Conservation (phyloP, 805 yeast genomes). For the Kodamaea kakaduensis region DNA sequence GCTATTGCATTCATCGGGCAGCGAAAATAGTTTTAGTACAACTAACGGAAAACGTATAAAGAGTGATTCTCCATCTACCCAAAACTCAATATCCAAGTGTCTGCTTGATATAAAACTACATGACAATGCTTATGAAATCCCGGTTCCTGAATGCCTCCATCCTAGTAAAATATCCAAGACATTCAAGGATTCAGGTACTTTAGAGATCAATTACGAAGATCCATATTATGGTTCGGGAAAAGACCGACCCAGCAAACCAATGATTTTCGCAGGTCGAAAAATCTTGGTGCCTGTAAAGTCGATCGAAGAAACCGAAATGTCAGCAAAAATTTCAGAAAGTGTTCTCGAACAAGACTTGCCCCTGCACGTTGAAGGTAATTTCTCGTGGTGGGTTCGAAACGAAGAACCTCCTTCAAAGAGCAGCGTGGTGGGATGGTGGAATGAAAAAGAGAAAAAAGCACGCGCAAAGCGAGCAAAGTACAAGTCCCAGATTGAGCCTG, state of each 20-base stretch:
- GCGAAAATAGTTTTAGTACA: too few relatives aligned
- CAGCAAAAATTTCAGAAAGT: constrained; percentile 4
- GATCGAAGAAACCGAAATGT: constrained; percentile 8
- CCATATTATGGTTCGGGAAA: constrained; percentile 57
- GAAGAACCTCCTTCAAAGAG: constrained; percentile 45
- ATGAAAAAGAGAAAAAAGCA: constrained; percentile 12
- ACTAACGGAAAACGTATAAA: constrained; percentile 4
- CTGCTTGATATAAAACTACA: constrained; percentile 14
- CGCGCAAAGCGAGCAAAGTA: constrained; percentile 14
- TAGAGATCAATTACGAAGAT: constrained; percentile 52
- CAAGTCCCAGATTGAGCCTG: constrained; percentile 51
- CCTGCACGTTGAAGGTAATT: neutral
- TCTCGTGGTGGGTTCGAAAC: constrained; percentile 42
- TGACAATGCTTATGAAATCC: constrained; percentile 18
- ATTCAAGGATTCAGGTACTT: constrained; percentile 44
- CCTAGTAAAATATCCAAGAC: constrained; percentile 15
- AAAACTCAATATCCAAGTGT: constrained; percentile 15
- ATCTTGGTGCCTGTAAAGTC: constrained; percentile 38
- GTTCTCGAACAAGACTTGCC: neutral
- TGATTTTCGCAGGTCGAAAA: constrained; percentile 64
- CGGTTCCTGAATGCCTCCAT: constrained; percentile 16
- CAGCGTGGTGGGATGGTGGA: constrained; percentile 35
- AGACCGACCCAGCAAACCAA: constrained; percentile 55
- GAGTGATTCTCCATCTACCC: neutral
- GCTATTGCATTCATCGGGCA: too few relatives aligned